Evolutionary conservation across 2,329 filamentous ascomycete species (phyloP), one percentile per base, ranked within the genome.

Genomic region (Biscogniauxia marginata): DNA sequence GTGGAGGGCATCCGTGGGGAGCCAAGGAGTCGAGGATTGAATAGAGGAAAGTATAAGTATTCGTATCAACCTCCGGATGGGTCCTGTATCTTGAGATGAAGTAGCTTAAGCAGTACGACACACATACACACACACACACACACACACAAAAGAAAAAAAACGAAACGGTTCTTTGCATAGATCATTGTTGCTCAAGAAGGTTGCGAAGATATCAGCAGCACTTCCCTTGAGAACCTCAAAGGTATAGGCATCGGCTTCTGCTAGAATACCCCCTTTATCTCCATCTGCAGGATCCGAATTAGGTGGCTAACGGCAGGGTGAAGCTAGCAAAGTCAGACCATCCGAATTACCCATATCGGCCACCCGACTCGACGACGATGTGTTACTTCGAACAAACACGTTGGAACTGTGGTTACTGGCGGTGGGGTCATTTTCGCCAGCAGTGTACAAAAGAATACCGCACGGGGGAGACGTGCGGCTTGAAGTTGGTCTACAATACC

Each of bases 371-470:
- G 50, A 58, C 52, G 47, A 65, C 71, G 66, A 96, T 98, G 93
- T 97, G 93, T 79, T 97, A 95, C 81, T 98, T 93, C 80, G 92
- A 97, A 70, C 89, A 93, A 76, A 91, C 88, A 73, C 84, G 85
- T 66, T 96, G 90, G 83, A 75, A 75, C 56, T 98, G 93, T 77
- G 89, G 90, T 70, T 93, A 91, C 82, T 96, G 89, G 88, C 91
- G 92, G 75, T 98, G 93, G 93, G 90, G 91, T 64, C 89, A 88
- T 77, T 97, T 97, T 79, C 87, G 90, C 64, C 85, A 93, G 74
- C 93, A 96, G 73, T 98, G 93, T 82, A 88, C 89, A 74, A 92
- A 91, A 75, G 93, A 97, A 74, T 96, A 96, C 78, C 90, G 93
- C 63, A 96, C 90, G 64, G 93, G 93, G 68, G 93, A 98, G 80